These are phyloP conservation scores for Stachybotrys chlorohalonatus DNA, from an alignment of 2,329 filamentous ascomycete genomes.

Conservation along the genomic window DNA sequence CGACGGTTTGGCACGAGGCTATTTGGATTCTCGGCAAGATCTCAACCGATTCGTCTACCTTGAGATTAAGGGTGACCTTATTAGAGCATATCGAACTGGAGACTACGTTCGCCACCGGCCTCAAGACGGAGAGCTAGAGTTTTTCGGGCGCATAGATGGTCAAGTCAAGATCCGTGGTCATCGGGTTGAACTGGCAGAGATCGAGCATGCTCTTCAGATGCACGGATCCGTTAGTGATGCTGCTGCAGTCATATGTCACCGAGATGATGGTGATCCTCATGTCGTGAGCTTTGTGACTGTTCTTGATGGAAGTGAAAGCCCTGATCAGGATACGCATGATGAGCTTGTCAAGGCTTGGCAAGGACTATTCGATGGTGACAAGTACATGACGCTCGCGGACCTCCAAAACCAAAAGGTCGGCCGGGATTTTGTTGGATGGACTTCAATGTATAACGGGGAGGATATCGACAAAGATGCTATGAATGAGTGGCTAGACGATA, in stretches of 20 bases:
- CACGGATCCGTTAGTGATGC: slow-evolving; percentile 9
- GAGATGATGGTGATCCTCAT: slow-evolving; percentile 3
- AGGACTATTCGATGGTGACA: slow-evolving; percentile 1
- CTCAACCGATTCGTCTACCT: slow-evolving; percentile 9
- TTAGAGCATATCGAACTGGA: slow-evolving; percentile 15
- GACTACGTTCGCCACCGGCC: slow-evolving; percentile 14
- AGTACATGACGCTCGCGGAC: slow-evolving; percentile 1
- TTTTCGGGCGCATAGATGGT: slow-evolving; percentile 16
- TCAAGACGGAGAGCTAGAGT: slow-evolving; percentile 14
- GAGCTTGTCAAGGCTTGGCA: slow-evolving; percentile 3
- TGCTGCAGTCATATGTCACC: slow-evolving; percentile 5
- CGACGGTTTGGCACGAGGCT: slow-evolving; percentile 13
- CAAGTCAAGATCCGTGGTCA: slow-evolving; percentile 22
- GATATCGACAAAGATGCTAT: slow-evolving; percentile 6
- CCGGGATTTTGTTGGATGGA: slow-evolving; percentile 9
- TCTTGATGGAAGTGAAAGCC: not conserved
- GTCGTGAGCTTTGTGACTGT: slow-evolving; percentile 8
- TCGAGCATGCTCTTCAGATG: slow-evolving; percentile 11
- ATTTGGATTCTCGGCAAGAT: slow-evolving; percentile 6
- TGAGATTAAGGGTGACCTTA: not conserved
- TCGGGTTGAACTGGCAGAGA: slow-evolving; percentile 18
- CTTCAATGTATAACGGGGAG: slow-evolving; percentile 9
- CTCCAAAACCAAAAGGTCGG: slow-evolving; percentile 1
- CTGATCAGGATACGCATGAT: not conserved
- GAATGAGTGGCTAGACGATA: slow-evolving; percentile 12